Evolutionary conservation across 192 early-diverging fungal species (phyloP).

Genomic region (Rhizoclosmatium sp.): DNA sequence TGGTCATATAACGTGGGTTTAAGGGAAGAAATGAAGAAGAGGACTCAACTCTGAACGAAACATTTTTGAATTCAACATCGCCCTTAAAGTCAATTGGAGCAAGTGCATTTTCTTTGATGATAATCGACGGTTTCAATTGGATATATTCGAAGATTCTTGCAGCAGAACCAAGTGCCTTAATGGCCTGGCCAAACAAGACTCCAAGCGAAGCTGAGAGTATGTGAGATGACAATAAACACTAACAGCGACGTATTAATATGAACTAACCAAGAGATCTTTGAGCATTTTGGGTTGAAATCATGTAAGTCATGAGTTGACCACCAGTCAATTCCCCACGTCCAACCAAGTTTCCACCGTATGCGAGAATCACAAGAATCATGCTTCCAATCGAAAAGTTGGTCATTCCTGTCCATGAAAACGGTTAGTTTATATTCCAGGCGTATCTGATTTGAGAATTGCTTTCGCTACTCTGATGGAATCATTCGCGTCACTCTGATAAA

Average conservation of each 20-base stretch:
- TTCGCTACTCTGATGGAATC: too few species aligned
- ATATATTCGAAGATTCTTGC: conserved; percentile 54
- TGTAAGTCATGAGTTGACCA: conserved; percentile 50
- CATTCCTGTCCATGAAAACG: conserved; percentile 29
- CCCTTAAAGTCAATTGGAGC: conserved; percentile 30
- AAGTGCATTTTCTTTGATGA: not conserved
- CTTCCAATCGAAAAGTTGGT: conserved; percentile 49
- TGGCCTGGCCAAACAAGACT: conserved; percentile 53
- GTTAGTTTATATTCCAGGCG: not conserved
- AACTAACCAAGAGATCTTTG: conserved; percentile 44
- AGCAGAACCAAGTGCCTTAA: conserved; percentile 50
- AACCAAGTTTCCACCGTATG: conserved; percentile 47
- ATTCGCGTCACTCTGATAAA: not conserved
- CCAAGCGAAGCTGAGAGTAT: conserved; percentile 40
- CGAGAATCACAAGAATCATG: conserved; percentile 54
- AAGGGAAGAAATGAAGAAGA: not conserved
- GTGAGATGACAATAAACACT: not conserved
- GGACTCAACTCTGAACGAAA: conserved; percentile 10
- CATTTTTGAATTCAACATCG: conserved; percentile 48
- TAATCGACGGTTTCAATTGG: conserved; percentile 34
- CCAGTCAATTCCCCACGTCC: conserved; percentile 43
- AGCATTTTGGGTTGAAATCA: conserved; percentile 56
- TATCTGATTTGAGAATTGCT: not conserved
- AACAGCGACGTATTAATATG: too few species aligned
- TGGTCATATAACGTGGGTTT: not conserved